phyloP scores from a whole-genome alignment of 169 alveolate species.

The Perkinsus olseni region DNA sequence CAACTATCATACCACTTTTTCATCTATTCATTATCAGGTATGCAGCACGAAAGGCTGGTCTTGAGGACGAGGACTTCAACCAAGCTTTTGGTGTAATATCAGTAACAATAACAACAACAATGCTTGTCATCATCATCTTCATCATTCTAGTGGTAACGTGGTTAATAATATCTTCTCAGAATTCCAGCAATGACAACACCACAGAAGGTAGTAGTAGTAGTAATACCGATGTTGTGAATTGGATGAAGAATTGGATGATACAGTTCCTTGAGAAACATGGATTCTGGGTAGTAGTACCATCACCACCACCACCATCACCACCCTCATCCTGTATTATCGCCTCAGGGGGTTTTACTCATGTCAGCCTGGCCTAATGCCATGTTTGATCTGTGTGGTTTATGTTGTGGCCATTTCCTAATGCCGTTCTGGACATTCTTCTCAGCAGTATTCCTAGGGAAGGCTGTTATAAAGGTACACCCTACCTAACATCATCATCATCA shows the following conservation, averaged over 20 bases:
- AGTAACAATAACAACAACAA: too few relatives aligned
- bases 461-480: conserved; percentile 61
- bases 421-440: conserved; percentile 76
- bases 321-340: not conserved
- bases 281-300: conserved; percentile 63
- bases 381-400: conserved; percentile 78
- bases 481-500: not conserved
- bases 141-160: too few relatives aligned
- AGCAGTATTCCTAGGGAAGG: conserved; percentile 81
- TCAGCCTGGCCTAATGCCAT: conserved; percentile 34
- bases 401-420: conserved; percentile 85
- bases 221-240: conserved; percentile 35
- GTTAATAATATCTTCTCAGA: too few relatives aligned
- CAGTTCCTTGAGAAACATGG: conserved; percentile 68
- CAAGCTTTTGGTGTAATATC: conserved; percentile 21
- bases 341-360: not conserved
- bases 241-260: conserved; percentile 53
- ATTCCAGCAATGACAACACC: too few relatives aligned
- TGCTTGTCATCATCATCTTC: too few relatives aligned
- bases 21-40: too few relatives aligned
- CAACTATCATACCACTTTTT: conserved; percentile 11
- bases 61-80: conserved; percentile 28
- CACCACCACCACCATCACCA: conserved; percentile 62
- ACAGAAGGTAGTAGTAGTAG: too few relatives aligned
- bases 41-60: conserved; percentile 11